Conservation (phyloP, 106 monocot genomes). For the Gastrodia elata region DNA sequence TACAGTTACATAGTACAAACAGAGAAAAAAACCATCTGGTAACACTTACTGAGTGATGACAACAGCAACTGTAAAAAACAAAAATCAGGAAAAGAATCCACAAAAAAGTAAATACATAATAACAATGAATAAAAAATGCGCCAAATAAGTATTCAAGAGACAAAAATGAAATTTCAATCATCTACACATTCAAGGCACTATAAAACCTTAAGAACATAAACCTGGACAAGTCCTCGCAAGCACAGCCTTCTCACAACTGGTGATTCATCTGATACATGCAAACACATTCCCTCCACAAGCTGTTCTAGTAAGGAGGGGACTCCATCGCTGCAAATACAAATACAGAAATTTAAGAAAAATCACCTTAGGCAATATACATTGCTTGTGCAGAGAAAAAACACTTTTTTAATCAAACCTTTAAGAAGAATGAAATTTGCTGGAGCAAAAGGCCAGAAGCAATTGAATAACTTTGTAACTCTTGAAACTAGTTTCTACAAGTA, state of each 20-base stretch:
- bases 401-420: neutral
- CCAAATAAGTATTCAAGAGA: neutral
- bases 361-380: neutral
- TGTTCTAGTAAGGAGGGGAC: conserved; percentile 55
- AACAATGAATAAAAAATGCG: neutral
- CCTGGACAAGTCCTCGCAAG: conserved; percentile 86
- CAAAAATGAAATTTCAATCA: neutral
- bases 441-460: neutral
- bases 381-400: neutral
- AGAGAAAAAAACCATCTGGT: neutral
- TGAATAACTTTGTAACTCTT: neutral
- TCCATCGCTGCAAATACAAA: conserved; percentile 49
- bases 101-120: neutral
- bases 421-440: neutral
- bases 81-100: neutral
- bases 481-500: neutral
- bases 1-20: neutral
- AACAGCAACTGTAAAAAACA: neutral
- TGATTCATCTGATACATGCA: conserved; percentile 96
- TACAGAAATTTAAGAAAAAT: neutral
- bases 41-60: neutral
- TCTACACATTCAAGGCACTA: neutral
- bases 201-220: conserved; percentile 11
- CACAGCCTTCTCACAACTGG: conserved; percentile 83
- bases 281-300: conserved; percentile 82